Evolutionary conservation across 768 basidiomycete genomes (phyloP), one percentile per base, ranked within the genome.

Genomic region (Collybiopsis confluens): DNA sequence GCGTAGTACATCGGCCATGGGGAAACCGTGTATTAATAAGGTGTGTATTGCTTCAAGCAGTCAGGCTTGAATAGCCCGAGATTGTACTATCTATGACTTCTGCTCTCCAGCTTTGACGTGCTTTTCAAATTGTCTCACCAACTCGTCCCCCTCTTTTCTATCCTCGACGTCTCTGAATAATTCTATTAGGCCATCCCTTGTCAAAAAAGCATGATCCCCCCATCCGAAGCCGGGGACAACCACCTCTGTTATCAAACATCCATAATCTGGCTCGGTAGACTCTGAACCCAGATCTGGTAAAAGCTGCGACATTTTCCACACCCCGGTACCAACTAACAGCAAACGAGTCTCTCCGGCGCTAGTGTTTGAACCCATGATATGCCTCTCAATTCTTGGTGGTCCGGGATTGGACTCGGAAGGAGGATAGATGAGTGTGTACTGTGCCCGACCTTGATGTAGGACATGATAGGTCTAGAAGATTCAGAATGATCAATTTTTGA

Each of bases 191-290:
- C 51, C 70, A 21, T 60, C 54, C 55, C 37, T 55, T n/a, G 68
- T 71, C 63, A 81, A 58, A 56, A 70, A 81, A 18, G 64, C 49
- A 57, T 82, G 80, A 58, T 80, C 80, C 48, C 76, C 73, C 76
- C 76, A 80, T 35, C 71, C 61, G 58, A 81, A 80, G 2, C 78
- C 80, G 1, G 81, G 81, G 10, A 81, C 74, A n/a, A 83, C 80
- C 4, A 83, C 75, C 65, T 83, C 81, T 16, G 75, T 78, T 57
- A 85, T 81, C 52, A 85, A 64, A 57, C 80, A 81, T 2, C 71
- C 67, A 38, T 58, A 60, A 3, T 68, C 70, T n/a, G 58, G 59
- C 8, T 63, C 61, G 20, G 75, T 55, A 57, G 71, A 72, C 30
- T 65, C 71, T n/a, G n/a, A n/a, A n/a, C n/a, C n/a, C n/a, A n/a